Evolutionary conservation across 192 early-diverging fungal genomes (phyloP).

Genomic region (Coemansia sp.): DNA sequence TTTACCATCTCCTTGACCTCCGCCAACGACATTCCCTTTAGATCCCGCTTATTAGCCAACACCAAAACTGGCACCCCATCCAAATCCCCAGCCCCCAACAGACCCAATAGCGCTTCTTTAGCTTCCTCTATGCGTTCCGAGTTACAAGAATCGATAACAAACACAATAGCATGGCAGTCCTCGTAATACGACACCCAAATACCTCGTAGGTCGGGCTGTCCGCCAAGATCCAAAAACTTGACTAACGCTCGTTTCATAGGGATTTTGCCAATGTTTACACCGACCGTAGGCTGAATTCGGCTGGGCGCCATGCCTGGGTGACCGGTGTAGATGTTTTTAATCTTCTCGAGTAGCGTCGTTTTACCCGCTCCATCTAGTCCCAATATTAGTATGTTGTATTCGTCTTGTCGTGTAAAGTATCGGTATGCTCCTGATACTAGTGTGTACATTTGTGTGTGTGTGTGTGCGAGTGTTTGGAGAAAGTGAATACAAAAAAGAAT

Average conservation of each 20-base stretch:
- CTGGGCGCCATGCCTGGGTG: slow-evolving; percentile 76
- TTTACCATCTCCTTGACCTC: slow-evolving; percentile 93
- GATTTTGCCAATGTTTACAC: slow-evolving; percentile 78
- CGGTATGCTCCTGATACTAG: slow-evolving; percentile 88
- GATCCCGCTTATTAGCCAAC: slow-evolving; percentile 94
- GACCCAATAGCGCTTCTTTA: slow-evolving; percentile 20
- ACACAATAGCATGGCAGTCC: slow-evolving; percentile 92
- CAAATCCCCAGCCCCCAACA: slow-evolving; percentile 74
- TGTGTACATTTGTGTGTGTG: slow-evolving; percentile 77
- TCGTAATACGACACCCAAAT: slow-evolving; percentile 95
- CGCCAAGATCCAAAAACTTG: slow-evolving; percentile 96
- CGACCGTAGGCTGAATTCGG: slow-evolving; percentile 93
- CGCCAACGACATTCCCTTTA: slow-evolving; percentile 70
- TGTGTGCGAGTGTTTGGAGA: neutral
- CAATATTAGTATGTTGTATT: slow-evolving; percentile 94
- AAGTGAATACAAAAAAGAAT: neutral
- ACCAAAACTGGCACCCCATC: slow-evolving; percentile 90
- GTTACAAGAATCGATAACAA: slow-evolving; percentile 90
- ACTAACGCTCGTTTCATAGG: slow-evolving; percentile 38
- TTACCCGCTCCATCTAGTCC: slow-evolving; percentile 98
- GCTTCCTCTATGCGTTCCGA: slow-evolving; percentile 65
- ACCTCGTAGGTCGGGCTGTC: slow-evolving; percentile 81
- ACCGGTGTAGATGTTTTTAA: slow-evolving; percentile 81
- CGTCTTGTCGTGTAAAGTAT: slow-evolving; percentile 86
- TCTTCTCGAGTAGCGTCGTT: slow-evolving; percentile 91